Conservation (phyloP, 2,329 filamentous ascomycete genomes). For the Xylariaceae sp. region DNA sequence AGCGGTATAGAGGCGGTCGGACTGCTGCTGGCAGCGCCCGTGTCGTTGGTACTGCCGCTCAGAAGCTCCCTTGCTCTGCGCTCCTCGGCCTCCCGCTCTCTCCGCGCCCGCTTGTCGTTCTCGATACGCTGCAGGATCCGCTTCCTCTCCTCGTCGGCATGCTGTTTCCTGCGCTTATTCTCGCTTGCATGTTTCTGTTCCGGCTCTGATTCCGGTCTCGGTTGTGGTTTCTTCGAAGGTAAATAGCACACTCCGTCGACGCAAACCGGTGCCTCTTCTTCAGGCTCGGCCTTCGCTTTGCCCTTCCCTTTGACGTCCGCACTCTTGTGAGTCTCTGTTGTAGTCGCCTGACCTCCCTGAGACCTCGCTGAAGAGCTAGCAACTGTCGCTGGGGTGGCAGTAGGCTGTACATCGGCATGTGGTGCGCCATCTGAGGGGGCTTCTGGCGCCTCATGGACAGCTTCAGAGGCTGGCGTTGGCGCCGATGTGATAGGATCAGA, state of each 20-base stretch:
- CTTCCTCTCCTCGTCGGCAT: conserved; percentile 62
- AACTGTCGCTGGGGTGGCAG: conserved; percentile 4
- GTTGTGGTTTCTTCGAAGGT: too few species aligned
- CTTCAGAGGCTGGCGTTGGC: conserved; percentile 10
- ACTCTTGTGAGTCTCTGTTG: conserved; percentile 48
- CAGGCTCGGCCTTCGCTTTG: conserved; percentile 38
- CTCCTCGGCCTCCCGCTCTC: conserved; percentile 47
- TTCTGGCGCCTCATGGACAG: too few species aligned
- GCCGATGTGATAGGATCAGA: conserved; percentile 4
- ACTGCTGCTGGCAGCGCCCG: not conserved
- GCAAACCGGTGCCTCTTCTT: conserved; percentile 40
- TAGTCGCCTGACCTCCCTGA: conserved; percentile 31
- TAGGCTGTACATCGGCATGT: conserved; percentile 16
- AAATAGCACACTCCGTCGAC: conserved; percentile 32
- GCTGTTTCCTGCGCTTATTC: conserved; percentile 57
- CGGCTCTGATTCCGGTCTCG: too few species aligned
- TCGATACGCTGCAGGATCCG: conserved; percentile 71
- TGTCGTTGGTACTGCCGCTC: conserved; percentile 13
- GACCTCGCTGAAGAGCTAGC: conserved; percentile 5
- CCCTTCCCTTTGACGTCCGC: conserved; percentile 43
- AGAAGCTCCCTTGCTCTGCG: conserved; percentile 32
- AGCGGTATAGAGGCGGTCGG: conserved; percentile 15
- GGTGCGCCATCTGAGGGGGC: too few species aligned
- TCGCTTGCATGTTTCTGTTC: conserved; percentile 24
- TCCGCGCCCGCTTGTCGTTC: conserved; percentile 66